These are phyloP conservation scores for Balansia obtecta DNA, from an alignment of 2,329 filamentous ascomycete genomes.

Conservation along the genomic window DNA sequence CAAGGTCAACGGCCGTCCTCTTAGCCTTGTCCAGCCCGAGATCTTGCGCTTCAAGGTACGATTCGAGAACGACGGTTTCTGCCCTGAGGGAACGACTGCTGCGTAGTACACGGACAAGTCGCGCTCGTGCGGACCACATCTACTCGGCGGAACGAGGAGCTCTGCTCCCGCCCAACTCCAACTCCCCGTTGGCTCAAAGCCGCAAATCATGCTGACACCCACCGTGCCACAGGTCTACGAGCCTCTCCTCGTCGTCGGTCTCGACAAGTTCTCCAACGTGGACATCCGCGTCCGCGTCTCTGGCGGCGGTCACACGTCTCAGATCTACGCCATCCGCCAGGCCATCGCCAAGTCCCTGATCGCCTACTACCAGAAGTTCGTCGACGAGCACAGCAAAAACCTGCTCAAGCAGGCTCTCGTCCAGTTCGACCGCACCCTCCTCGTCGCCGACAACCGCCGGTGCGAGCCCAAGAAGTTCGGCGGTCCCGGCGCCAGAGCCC, in stretches of 20 bases:
- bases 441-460: slow-evolving; percentile 97
- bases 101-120: no score
- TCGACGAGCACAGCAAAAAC: slow-evolving; percentile 99
- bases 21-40: slow-evolving; percentile 88
- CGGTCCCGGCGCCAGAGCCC: slow-evolving; percentile 85
- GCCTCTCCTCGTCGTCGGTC: slow-evolving; percentile 89
- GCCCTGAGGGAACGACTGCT: no score
- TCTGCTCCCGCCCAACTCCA: no score
- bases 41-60: slow-evolving; percentile 95
- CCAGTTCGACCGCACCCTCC: slow-evolving; percentile 90
- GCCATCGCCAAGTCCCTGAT: slow-evolving; percentile 74
- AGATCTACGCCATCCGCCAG: slow-evolving; percentile 97
- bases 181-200: no score
- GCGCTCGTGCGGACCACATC: background rate
- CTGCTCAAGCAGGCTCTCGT: slow-evolving; percentile 94
- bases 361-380: slow-evolving; percentile 98
- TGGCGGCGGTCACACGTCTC: slow-evolving; percentile 94
- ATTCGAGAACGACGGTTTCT: no score
- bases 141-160: background rate
- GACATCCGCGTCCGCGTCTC: slow-evolving; percentile 95
- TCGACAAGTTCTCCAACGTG: slow-evolving; percentile 93
- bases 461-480: slow-evolving; percentile 99
- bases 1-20: slow-evolving; percentile 97
- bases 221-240: slow-evolving; percentile 69
- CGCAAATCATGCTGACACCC: no score